phyloP scores from a whole-genome alignment of 73 alveolate species.

The Paramecium bursaria region DNA sequence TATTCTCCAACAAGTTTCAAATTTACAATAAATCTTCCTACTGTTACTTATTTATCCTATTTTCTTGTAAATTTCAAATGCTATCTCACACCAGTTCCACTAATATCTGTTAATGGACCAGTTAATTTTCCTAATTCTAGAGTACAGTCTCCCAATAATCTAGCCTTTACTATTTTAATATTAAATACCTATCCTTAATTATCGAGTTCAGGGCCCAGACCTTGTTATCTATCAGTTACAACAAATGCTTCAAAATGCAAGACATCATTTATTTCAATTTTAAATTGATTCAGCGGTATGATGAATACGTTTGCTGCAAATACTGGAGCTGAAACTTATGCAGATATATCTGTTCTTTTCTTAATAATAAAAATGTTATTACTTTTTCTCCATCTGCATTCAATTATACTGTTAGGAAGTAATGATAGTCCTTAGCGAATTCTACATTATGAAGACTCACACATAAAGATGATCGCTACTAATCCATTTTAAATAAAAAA shows the following conservation, averaged over 20 bases:
- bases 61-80: slow-evolving; percentile 88
- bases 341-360: slow-evolving; percentile 98
- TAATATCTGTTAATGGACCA: slow-evolving; percentile 92
- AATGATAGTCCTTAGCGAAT: slow-evolving; percentile 96
- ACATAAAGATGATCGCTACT: slow-evolving; percentile 62
- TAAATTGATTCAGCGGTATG: slow-evolving; percentile 92
- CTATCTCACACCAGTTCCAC: slow-evolving; percentile 96
- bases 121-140: slow-evolving; percentile 96
- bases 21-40: slow-evolving; percentile 96
- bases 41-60: slow-evolving; percentile 91
- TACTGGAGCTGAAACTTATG: slow-evolving; percentile 94
- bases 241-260: slow-evolving; percentile 92
- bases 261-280: slow-evolving; percentile 74
- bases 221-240: slow-evolving; percentile 94
- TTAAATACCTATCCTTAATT: slow-evolving; percentile 95
- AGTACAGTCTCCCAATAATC: slow-evolving; percentile 96
- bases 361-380: not conserved
- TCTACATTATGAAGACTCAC: slow-evolving; percentile 78
- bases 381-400: slow-evolving; percentile 97
- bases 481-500: slow-evolving; percentile 35
- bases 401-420: slow-evolving; percentile 95
- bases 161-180: too few relatives aligned
- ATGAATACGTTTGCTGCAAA: slow-evolving; percentile 95
- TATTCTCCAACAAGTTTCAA: slow-evolving; percentile 84
- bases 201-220: slow-evolving; percentile 87